Base-by-base conservation (phyloP, 2,329 filamentous ascomycete genomes). In the Graphilbum fragrans region DNA sequence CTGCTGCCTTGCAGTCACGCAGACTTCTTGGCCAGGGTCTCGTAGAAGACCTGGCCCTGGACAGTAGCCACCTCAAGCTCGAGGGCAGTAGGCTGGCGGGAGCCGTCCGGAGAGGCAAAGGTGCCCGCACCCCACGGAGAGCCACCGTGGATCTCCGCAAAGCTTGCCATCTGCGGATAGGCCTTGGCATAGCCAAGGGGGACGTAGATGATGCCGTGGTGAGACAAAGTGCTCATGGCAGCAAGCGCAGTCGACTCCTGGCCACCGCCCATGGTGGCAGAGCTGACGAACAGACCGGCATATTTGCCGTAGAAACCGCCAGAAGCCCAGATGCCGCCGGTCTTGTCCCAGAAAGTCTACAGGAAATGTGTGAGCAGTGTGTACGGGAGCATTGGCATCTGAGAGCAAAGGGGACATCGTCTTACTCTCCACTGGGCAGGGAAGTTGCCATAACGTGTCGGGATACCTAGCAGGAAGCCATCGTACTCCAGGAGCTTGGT, bases 151-250 rank as follows among this genome's bases (percentile, higher is more conserved):
- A 92, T 72, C 70, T 95, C 87, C 23, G 58, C 58, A 29, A 94
- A 61, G 64, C 88, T 80, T 50, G 79, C 59, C 50, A 94, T 64
- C 49, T 77, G 64, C 45, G 58, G 58, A 58, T 94, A 95, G 38
- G 77, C 66, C 54, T 80, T 84, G 65, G 84, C 81, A 72, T 94
- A 96, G 42, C 92, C 92, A 41, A 96, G 72, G 38, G 92, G 92
- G n/a, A 96, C 87, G 62, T 82, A 96, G 70, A 92, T 82, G 67
- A 96, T 82, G 56, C 92, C 92, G 70, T 96, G 92, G 68, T 96
- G 92, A 46, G 80, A 63, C 41, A 96, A 70, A 17, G 90, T 96
- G 56, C 80, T 86, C 76, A 96, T 78, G 58, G 81, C 68, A 27
- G 80, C 71, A 49, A 95, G 67, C 52, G 75, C 81, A 37, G 92